These are phyloP conservation scores for Kodamaea neixiangensis DNA, from an alignment of 805 yeast genomes.

Conservation along the genomic window DNA sequence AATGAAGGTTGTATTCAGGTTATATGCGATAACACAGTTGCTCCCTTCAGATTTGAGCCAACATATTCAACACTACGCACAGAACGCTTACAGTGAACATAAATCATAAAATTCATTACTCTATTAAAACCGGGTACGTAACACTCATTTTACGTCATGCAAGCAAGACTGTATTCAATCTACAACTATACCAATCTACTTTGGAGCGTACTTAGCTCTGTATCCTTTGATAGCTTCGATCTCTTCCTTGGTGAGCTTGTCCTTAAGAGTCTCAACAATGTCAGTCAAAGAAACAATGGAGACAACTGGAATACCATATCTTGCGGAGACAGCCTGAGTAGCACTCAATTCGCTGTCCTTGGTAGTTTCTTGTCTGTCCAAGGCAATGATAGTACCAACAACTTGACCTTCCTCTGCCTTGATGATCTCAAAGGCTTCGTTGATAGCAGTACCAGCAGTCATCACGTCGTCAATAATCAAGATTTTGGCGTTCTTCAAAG, in stretches of 20 bases:
- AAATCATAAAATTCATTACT: background rate
- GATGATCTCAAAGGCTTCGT: conserved; percentile 87
- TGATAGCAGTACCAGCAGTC: conserved; percentile 98
- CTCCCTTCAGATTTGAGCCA: too few species aligned
- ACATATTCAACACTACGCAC: background rate
- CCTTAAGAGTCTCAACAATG: conserved; percentile 63
- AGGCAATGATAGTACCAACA: conserved; percentile 84
- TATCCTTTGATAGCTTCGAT: conserved; percentile 60
- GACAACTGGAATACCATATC: conserved; percentile 78
- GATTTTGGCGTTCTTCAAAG: conserved; percentile 68
- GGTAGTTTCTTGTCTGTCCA: conserved; percentile 93
- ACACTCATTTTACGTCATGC: background rate
- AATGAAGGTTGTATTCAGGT: too few species aligned
- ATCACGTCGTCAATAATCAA: conserved; percentile 94
- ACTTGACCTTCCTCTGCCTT: conserved; percentile 66
- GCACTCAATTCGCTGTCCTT: conserved; percentile 69
- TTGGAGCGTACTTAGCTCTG: conserved; percentile 51
- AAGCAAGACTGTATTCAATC: background rate
- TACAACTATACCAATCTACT: conserved; percentile 11
- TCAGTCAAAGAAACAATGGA: conserved; percentile 77
- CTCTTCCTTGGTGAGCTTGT: conserved; percentile 58
- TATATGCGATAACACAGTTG: too few species aligned
- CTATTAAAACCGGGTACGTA: background rate
- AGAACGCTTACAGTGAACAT: background rate
- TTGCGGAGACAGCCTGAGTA: conserved; percentile 72